Evolutionary conservation across 2,329 filamentous ascomycete genomes (phyloP), one percentile per base, ranked within the genome.

Genomic region (Epichloe uncinata): DNA sequence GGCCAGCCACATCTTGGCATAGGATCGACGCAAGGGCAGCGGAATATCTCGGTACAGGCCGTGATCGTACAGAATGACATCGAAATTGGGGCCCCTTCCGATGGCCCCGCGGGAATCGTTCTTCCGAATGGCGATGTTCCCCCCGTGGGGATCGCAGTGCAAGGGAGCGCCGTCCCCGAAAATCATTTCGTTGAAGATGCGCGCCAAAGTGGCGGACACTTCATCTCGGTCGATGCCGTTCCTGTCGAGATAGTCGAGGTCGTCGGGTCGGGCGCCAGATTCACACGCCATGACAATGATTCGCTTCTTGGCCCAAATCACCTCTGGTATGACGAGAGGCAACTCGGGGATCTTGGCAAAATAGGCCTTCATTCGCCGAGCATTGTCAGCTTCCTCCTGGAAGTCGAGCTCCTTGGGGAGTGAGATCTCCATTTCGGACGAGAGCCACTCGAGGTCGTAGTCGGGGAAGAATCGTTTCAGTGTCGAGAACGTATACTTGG

Each of bases 111-210:
- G 73, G 15, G 65, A 68, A 7, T 74, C 65, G 61, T 91, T 93
- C 64, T 87, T 82, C 41, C 90, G 82, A 53, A 98, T 88, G 20
- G 93, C 90, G 50, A 98, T 85, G 62, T 98, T 98, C 43, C 93
- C 93, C 45, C 90, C 93, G 62, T 98, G 93, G 0, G 93, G 93
- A 63, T 98, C 93, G 68, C 93, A 98, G 69, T 98, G 93, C 38
- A 98, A 71, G 0, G 93, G 89, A 0, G 91, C 91, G 52, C 84
- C 78, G 48, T 83, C 79, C 45, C 91, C 90, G 57, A 98, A 98
- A 57, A 98, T 96, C 93, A 98, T 98, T 65, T 97, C 90, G 72
- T 98, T 98, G 76, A 98, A 98, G 52, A 98, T 88, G 52, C 84
- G 82, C 0, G 93, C 85, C 4, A 98, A 73, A 0, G 89, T 85